Percentiles rank a stretch among this genome's conserved stretches.
These are phyloP conservation scores for Sindora glabra DNA, from an alignment of 306 rosid species.

Conservation along the genomic window DNA sequence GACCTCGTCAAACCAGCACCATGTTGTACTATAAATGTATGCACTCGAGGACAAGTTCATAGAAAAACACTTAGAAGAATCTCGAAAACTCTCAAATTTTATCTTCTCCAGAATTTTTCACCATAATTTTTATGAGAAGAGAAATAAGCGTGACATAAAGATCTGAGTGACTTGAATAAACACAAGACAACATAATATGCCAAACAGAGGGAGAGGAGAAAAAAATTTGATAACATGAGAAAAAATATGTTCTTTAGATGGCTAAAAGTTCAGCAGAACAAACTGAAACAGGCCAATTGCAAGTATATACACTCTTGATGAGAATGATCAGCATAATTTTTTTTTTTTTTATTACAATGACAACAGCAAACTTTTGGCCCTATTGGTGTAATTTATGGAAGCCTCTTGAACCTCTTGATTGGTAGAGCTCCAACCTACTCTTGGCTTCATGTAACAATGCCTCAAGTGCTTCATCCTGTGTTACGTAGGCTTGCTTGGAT, in stretches of 20 bases:
- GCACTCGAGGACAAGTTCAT: too few relatives aligned
- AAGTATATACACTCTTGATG: slow-evolving; percentile 42
- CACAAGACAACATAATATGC: too few relatives aligned
- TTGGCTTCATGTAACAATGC: slow-evolving; percentile 60
- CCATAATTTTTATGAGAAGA: too few relatives aligned
- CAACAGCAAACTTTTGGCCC: not conserved
- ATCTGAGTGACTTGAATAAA: too few relatives aligned
- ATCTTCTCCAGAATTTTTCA: too few relatives aligned
- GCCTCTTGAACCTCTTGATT: slow-evolving; percentile 76
- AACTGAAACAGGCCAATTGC: slow-evolving; percentile 8
- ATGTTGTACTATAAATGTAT: too few relatives aligned
- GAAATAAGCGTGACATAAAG: too few relatives aligned
- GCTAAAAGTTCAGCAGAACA: not conserved
- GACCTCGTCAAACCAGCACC: not conserved
- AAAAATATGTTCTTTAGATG: not conserved
- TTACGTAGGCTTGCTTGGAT: slow-evolving; percentile 61
- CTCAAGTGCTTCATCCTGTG: slow-evolving; percentile 44
- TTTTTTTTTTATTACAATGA: slow-evolving; percentile 2
- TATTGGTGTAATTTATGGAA: slow-evolving; percentile 42
- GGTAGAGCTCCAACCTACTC: slow-evolving; percentile 81
- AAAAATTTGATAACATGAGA: too few relatives aligned
- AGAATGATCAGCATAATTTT: slow-evolving; percentile 12
- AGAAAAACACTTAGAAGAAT: too few relatives aligned
- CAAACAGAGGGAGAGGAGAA: too few relatives aligned
- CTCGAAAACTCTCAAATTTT: too few relatives aligned